A percentile compares a stretch with the other conserved stretches of the same genome.
phyloP scores from a whole-genome alignment of 176 grass and related monocot species.

The Cocos nucifera region DNA sequence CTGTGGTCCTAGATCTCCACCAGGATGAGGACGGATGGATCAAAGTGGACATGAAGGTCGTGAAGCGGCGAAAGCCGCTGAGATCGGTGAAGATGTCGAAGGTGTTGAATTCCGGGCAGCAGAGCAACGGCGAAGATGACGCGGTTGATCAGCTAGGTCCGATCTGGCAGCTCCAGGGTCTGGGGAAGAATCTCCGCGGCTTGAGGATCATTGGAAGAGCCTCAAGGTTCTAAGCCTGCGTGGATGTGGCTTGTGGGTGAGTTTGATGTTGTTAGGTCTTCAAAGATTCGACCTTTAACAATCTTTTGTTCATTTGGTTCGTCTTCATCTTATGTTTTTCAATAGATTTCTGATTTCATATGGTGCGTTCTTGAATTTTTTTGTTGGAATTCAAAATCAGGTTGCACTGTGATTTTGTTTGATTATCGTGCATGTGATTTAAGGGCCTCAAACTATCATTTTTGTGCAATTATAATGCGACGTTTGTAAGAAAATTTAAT shows the following conservation, averaged over 20 bases:
- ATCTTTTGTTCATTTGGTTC: too few species aligned
- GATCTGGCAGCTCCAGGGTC: conserved; percentile 45
- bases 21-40: conserved; percentile 22
- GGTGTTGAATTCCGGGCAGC: conserved; percentile 48
- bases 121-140: conserved; percentile 64
- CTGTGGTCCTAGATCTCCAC: conserved; percentile 53
- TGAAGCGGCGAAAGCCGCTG: conserved; percentile 60
- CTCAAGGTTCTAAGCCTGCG: conserved; percentile 47
- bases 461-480: too few species aligned
- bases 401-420: too few species aligned
- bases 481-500: too few species aligned
- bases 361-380: too few species aligned
- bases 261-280: neutral
- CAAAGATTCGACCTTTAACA: too few species aligned
- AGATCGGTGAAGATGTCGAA: conserved; percentile 52
- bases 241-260: conserved; percentile 79
- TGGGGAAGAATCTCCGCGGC: conserved; percentile 39
- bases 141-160: conserved; percentile 60
- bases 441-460: too few species aligned
- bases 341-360: too few species aligned
- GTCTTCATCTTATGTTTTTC: too few species aligned
- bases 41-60: conserved; percentile 60
- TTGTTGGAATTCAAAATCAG: too few species aligned
- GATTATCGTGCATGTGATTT: too few species aligned
- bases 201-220: conserved; percentile 74